These are phyloP conservation scores for Brassica incana DNA, from an alignment of 345 rosid species.

Conservation along the genomic window DNA sequence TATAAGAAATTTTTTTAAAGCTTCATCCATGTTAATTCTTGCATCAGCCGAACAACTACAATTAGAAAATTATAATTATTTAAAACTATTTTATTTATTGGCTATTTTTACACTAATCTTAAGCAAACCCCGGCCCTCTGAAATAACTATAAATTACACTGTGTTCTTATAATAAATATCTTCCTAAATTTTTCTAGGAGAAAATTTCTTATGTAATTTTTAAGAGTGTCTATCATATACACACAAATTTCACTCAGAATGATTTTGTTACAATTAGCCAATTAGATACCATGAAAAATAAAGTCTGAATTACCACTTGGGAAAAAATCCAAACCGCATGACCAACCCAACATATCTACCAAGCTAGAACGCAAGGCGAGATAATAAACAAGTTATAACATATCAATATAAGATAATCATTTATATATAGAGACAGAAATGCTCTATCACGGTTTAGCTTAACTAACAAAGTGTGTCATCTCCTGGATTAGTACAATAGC, in stretches of 20 bases:
- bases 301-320: not conserved
- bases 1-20: slow-evolving; percentile 44
- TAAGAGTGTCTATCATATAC: not conserved
- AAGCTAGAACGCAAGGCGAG: slow-evolving; percentile 6
- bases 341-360: slow-evolving; percentile 34
- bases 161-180: not conserved
- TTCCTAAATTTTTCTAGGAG: not conserved
- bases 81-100: not conserved
- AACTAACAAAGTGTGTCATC: not conserved
- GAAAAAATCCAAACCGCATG: slow-evolving; percentile 22
- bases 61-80: not conserved
- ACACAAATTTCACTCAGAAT: not conserved
- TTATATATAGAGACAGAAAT: not conserved
- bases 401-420: not conserved
- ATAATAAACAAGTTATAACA: not conserved
- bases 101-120: not conserved
- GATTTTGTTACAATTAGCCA: slow-evolving; percentile 7
- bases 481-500: not conserved
- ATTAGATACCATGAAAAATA: not conserved
- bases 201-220: not conserved
- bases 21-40: slow-evolving; percentile 50
- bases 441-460: not conserved
- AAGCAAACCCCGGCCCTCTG: not conserved
- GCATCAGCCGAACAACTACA: slow-evolving; percentile 11
- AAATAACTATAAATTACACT: not conserved